Evolutionary conservation across 352 stramenopile species (phyloP), one percentile per base, ranked within the genome.

Genomic region (Globisporangium irregulare): DNA sequence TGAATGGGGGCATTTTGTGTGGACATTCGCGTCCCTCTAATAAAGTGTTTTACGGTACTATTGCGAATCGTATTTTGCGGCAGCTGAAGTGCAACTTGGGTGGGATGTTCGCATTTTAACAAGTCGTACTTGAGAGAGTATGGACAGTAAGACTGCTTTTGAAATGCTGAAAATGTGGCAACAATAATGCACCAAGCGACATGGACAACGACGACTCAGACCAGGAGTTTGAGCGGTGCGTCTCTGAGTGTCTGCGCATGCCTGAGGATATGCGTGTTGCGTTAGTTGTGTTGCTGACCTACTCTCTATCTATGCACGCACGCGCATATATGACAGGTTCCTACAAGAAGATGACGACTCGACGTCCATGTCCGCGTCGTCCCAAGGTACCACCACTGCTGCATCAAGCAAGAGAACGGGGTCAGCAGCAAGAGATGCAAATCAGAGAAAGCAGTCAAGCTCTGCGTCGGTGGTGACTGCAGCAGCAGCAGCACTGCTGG

Each of bases 201-300:
- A 73, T 66, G 43, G 69, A 78, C 60, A 73, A 73, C 27, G 79
- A 76, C 63, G 80, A 88, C 64, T 87, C 78, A 59, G 80, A 89
- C 56, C 69, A 81, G 36, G 82, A 88, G 54, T 92, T 92, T 70
- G 77, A 80, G 76, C 75, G 80, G 83, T 90, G 72, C 58, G 72
- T 65, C 55, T 69, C 14, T 46, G 58, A 54, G 41, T 25, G 38
- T 63, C 32, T 60, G 20, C 3, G 7, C 4, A 3, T 38, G 27
- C 27, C 27, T 38, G 34, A 10, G 34, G 34, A 38, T 38, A 38
- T 38, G 34, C 34, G 34, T 38, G 9, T 12, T 38, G 12, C 51
- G 1, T 18, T 27, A 58, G 2, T 2, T 22, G 10, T 34, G 12
- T 1, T 20, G 27, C 27, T 29, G 27, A 29, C 20, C 0, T 4